These are phyloP conservation scores for Parastagonospora nodorum DNA, from an alignment of 2,329 filamentous ascomycete species.

Conservation along the genomic window DNA sequence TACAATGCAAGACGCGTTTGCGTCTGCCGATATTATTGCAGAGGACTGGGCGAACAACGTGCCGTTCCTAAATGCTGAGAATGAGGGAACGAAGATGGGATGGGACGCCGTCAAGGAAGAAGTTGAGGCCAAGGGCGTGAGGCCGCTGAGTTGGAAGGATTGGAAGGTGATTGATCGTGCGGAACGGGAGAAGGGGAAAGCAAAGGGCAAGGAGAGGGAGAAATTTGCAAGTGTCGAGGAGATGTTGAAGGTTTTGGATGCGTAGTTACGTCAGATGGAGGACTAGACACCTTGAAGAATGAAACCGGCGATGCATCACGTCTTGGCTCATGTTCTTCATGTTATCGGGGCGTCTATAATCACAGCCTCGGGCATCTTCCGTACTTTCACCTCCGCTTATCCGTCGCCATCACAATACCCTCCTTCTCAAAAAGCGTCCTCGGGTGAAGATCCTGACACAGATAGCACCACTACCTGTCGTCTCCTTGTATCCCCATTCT, in stretches of 20 bases:
- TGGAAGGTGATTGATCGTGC: constrained; percentile 85
- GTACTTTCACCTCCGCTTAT: no score
- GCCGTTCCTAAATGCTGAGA: constrained; percentile 55
- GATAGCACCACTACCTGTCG: no score
- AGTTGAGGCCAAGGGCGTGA: constrained; percentile 59
- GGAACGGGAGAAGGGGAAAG: constrained; percentile 70
- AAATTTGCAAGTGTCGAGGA: constrained; percentile 63
- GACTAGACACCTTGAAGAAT: no score
- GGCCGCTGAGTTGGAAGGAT: constrained; percentile 77
- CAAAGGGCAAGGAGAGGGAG: constrained; percentile 77
- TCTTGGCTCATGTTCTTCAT: no score
- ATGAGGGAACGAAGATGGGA: constrained; percentile 57
- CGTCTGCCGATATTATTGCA: constrained; percentile 80
- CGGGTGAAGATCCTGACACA: no score
- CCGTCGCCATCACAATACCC: no score
- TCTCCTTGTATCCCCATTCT: no score
- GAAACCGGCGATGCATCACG: no score
- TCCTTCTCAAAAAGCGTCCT: no score
- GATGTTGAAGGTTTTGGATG: constrained; percentile 58
- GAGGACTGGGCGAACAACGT: constrained; percentile 69
- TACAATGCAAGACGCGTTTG: constrained; percentile 94
- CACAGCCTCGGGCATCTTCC: no score
- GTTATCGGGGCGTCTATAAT: no score
- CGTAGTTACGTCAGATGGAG: constrained; percentile 2
- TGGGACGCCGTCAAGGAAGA: constrained; percentile 78